Percentiles rank a stretch among this genome's conserved stretches.
Evolutionary conservation across 106 monocot species (phyloP).

Genomic region (Apostasia shenzhenica): DNA sequence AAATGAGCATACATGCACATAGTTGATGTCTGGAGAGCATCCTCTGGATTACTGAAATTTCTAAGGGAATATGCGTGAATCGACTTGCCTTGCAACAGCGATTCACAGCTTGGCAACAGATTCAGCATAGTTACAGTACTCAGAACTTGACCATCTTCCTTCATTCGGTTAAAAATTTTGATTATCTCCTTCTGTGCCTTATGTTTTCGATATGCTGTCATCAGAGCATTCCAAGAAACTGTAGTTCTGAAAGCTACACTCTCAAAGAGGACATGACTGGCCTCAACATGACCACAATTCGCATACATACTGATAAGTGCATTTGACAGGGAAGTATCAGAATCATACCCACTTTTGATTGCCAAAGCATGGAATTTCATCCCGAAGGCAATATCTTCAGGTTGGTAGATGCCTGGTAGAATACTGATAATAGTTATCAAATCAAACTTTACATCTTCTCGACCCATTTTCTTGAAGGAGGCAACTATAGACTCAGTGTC

Average conservation of each 20-base stretch:
- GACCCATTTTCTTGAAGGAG: slow-evolving; percentile 27
- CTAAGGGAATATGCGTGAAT: slow-evolving; percentile 48
- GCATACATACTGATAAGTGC: slow-evolving; percentile 67
- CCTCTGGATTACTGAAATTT: slow-evolving; percentile 28
- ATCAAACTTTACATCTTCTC: slow-evolving; percentile 33
- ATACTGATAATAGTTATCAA: slow-evolving; percentile 52
- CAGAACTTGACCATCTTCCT: slow-evolving; percentile 19
- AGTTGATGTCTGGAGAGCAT: slow-evolving; percentile 41
- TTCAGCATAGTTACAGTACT: slow-evolving; percentile 54
- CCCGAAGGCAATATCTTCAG: slow-evolving; percentile 23
- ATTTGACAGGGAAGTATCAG: slow-evolving; percentile 43
- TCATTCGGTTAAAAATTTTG: slow-evolving; percentile 35
- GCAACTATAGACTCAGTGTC: slow-evolving; percentile 13
- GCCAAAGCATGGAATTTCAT: slow-evolving; percentile 40
- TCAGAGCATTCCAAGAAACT: slow-evolving; percentile 57
- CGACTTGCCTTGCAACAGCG: slow-evolving; percentile 37
- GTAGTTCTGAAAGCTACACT: slow-evolving; percentile 19
- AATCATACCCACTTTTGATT: slow-evolving; percentile 38
- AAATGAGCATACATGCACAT: slow-evolving; percentile 62
- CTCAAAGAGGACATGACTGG: slow-evolving; percentile 28
- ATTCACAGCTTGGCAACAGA: slow-evolving; percentile 36
- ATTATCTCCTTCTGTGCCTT: slow-evolving; percentile 24
- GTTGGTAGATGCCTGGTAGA: slow-evolving; percentile 20
- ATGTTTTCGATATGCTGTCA: slow-evolving; percentile 51
- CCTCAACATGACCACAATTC: slow-evolving; percentile 25